A percentile compares a stretch with the other conserved stretches of the same genome.
Evolutionary conservation across 495 filamentous ascomycete genomes (phyloP).

Genomic region (Cercophora scortea): DNA sequence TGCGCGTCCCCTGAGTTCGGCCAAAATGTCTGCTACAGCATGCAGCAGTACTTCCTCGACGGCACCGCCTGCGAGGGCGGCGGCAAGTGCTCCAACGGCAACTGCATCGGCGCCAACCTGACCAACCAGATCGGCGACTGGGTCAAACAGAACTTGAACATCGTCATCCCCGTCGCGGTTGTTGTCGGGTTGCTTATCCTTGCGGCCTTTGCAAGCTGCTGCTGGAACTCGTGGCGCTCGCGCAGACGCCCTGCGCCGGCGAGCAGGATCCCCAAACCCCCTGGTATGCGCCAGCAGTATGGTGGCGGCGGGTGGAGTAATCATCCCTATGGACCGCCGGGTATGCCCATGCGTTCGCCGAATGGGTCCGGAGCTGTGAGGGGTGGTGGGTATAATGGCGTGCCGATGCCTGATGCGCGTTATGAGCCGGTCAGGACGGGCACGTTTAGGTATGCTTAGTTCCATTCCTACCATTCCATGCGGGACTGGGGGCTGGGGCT

Average conservation of each 20-base stretch:
- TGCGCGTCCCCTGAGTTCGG: constrained; percentile 69
- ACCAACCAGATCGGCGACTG: constrained; percentile 55
- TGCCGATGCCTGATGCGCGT: background rate
- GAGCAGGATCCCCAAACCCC: background rate
- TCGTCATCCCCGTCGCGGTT: constrained; percentile 65
- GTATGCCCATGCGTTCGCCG: constrained; percentile 6
- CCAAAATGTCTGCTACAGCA: constrained; percentile 54
- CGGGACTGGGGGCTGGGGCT: background rate
- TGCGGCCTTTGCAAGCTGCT: constrained; percentile 53
- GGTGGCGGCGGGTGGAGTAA: constrained; percentile 1
- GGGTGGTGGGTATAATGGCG: background rate
- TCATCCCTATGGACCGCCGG: background rate
- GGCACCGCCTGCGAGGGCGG: constrained; percentile 81
- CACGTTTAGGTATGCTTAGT: constrained; percentile 22
- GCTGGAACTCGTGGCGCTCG: constrained; percentile 44
- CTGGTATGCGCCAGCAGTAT: background rate
- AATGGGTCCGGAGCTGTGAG: background rate
- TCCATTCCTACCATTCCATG: background rate
- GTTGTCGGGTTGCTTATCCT: constrained; percentile 63
- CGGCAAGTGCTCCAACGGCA: constrained; percentile 68
- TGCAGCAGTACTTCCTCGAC: constrained; percentile 91
- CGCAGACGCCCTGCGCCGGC: background rate
- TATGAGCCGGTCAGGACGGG: constrained; percentile 14
- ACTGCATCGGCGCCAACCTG: constrained; percentile 57
- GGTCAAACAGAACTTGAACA: constrained; percentile 61